phyloP scores from a whole-genome alignment of 139 green algal species.

The Axilococcus clingmanii region DNA sequence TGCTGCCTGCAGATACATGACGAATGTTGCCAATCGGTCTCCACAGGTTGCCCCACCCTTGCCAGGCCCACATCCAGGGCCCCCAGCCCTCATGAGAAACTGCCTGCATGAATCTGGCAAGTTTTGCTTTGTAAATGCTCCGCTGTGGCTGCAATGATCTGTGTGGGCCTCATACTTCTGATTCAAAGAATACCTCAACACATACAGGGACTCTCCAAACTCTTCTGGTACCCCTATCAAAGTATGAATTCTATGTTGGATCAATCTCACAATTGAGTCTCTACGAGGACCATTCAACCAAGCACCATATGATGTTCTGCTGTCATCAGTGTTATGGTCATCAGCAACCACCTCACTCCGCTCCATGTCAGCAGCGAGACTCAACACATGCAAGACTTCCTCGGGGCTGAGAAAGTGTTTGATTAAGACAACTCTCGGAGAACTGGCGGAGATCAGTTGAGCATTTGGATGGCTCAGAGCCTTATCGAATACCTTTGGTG shows the following conservation, averaged over 20 bases:
- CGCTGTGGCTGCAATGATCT: conserved; percentile 4
- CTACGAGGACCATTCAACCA: conserved; percentile 11
- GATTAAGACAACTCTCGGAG: conserved; percentile 20
- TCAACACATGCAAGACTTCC: conserved; percentile 24
- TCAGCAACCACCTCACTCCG: conserved; percentile 20
- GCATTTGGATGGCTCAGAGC: conserved; percentile 13
- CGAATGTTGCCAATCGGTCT: conserved; percentile 30
- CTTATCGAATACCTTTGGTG: conserved; percentile 13
- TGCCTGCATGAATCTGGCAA: conserved; percentile 2
- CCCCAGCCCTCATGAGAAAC: conserved; percentile 28
- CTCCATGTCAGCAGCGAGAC: conserved; percentile 8
- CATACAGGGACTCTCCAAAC: conserved; percentile 32
- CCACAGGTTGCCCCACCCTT: conserved; percentile 22
- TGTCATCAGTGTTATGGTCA: conserved; percentile 6
- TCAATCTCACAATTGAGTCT: conserved; percentile 13
- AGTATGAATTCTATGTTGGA: conserved; percentile 22
- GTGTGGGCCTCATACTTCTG: conserved; percentile 26
- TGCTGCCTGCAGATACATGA: conserved; percentile 10
- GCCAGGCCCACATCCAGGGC: conserved; percentile 20
- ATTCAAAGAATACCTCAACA: conserved; percentile 26
- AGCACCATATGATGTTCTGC: conserved; percentile 8
- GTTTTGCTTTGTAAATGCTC: too few relatives aligned
- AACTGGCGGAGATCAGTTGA: conserved; percentile 9
- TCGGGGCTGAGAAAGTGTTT: conserved; percentile 23
- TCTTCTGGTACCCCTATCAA: conserved; percentile 20